phyloP scores from a whole-genome alignment of 345 rosid species.

The Lumnitzera littorea region DNA sequence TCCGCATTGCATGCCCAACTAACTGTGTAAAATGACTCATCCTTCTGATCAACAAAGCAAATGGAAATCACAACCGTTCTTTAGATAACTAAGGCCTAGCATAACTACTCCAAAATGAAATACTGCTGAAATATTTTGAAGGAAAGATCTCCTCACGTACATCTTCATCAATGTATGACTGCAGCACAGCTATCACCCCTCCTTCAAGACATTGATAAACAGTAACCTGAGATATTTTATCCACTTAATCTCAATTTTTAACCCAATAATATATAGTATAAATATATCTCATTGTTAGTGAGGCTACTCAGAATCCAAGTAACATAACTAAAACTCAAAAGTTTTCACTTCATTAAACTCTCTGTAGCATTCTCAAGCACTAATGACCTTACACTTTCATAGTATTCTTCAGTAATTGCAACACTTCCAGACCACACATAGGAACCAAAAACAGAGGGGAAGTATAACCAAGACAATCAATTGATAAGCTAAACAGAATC shows the following conservation, averaged over 20 bases:
- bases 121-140: neutral
- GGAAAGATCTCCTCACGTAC: constrained; percentile 29
- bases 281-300: too few species aligned
- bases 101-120: neutral
- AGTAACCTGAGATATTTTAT: constrained; percentile 50
- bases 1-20: constrained; percentile 80
- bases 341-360: too few species aligned
- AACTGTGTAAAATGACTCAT: constrained; percentile 87
- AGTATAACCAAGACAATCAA: too few species aligned
- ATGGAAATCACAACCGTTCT: constrained; percentile 31
- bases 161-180: constrained; percentile 88
- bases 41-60: constrained; percentile 78
- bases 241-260: neutral
- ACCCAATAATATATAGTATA: too few species aligned
- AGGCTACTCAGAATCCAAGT: too few species aligned
- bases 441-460: too few species aligned
- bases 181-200: constrained; percentile 74
- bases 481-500: too few species aligned
- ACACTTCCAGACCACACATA: too few species aligned
- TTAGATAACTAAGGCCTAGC: constrained; percentile 8
- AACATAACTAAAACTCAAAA: too few species aligned
- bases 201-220: constrained; percentile 91
- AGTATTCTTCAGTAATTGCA: too few species aligned
- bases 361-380: neutral
- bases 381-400: too few species aligned